A percentile compares a stretch with the other conserved stretches of the same genome.
These are phyloP conservation scores for Neonectria sp. DNA, from an alignment of 2,329 filamentous ascomycete species.

Conservation along the genomic window DNA sequence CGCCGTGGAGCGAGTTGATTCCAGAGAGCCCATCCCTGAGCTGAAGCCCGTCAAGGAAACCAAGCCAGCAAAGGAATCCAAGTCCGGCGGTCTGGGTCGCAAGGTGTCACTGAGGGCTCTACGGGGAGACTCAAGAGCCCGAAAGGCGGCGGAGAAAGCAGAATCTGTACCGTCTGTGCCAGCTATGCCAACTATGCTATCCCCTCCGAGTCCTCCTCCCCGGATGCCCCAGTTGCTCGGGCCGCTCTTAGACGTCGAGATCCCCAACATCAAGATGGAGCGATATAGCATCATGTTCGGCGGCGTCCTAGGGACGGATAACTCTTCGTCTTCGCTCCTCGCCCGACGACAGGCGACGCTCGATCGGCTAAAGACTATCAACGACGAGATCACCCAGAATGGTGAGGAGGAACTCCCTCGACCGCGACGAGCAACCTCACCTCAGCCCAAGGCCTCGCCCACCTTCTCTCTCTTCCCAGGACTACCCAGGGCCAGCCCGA, in stretches of 20 bases:
- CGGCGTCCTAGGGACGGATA: constrained; percentile 72
- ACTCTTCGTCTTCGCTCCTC: constrained; percentile 57
- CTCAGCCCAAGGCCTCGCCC: constrained; percentile 61
- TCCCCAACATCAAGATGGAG: constrained; percentile 86
- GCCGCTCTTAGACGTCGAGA: constrained; percentile 78
- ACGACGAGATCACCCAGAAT: constrained; percentile 59
- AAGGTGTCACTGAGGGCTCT: constrained; percentile 46
- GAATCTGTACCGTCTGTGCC: constrained; percentile 20
- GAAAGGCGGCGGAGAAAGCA: constrained; percentile 37
- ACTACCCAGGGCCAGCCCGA: constrained; percentile 44
- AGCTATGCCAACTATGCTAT: neutral
- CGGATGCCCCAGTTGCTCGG: constrained; percentile 41
- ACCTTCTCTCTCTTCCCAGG: constrained; percentile 62
- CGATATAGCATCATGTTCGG: constrained; percentile 96
- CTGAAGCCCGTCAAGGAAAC: constrained; percentile 17
- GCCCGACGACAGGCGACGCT: constrained; percentile 72
- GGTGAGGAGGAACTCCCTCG: constrained; percentile 51
- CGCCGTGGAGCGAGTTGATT: constrained; percentile 36
- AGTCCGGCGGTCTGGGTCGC: constrained; percentile 44
- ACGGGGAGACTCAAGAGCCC: constrained; percentile 42
- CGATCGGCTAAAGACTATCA: constrained; percentile 69
- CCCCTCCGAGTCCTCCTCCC: constrained; percentile 34
- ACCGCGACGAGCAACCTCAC: constrained; percentile 65
- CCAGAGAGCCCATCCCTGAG: constrained; percentile 23
- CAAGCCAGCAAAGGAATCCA: constrained; percentile 36